Base-by-base conservation (phyloP, 257 asterid genomes). In the Echites panduratus region DNA sequence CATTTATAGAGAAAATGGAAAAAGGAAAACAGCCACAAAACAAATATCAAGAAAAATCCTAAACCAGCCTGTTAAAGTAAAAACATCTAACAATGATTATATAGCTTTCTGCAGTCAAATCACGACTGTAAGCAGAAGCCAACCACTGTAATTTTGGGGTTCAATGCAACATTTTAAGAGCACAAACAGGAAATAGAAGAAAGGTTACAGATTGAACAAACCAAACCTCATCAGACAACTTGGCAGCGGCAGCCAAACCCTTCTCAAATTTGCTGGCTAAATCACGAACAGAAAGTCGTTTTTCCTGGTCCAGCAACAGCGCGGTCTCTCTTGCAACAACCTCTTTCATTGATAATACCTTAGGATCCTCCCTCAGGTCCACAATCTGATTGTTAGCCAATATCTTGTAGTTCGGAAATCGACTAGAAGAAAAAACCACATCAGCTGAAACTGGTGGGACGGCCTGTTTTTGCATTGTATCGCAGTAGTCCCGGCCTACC, bases 161-260 rank as follows among this genome's bases (percentile, higher is more conserved):
- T 9, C 7, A 40, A 19, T 62, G 19, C n/a, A 32, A 38, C 48
- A 63, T 35, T 38, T 63, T 17, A 63, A 64, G 69, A 35, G 69
- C 69, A 64, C 40, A 45, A 16, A 45, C 57, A 5, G 41, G 17
- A 44, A 13, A 68, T n/a, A 58, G 22, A 57, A 29, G 48, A 43
- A 26, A 7, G 49, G 68, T 32, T 26, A 4, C 0, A 22, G 14
- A 17, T 64, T 27, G 29, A 49, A 43, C 3, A 14, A 65, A 58
- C 19, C 40, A 65, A 66, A 92, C 98, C 98, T 88, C 96, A 26
- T 92, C 96, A 49, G 96, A 90, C 77, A 92, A 83, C 87, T 90
- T 92, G 52, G 94, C 89, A 49, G 98, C 98, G 50, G 91, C 94
- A 77, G 96, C 96, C 76, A 92, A 79, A 69, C 95, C 96, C 87